phyloP scores from a whole-genome alignment of 148 eudicot genomes.

The Limonium bicolor region DNA sequence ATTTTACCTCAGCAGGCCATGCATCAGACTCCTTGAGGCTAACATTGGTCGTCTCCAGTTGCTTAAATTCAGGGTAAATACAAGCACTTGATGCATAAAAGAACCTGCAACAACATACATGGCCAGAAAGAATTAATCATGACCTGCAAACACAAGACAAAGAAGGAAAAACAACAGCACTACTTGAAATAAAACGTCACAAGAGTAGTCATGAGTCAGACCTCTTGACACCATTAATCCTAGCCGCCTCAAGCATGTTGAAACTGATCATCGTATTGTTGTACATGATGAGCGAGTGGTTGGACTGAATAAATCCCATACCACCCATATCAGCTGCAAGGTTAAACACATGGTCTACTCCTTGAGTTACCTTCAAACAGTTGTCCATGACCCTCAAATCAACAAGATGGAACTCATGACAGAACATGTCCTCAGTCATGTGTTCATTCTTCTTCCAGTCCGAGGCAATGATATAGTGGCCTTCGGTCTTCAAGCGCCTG shows the following conservation, averaged over 20 bases:
- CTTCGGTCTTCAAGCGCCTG: slow-evolving; percentile 36
- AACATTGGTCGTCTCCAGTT: slow-evolving; percentile 35
- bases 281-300: slow-evolving; percentile 42
- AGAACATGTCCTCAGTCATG: slow-evolving; percentile 49
- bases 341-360: slow-evolving; percentile 43
- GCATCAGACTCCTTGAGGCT: slow-evolving; percentile 48
- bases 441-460: slow-evolving; percentile 58
- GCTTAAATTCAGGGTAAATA: slow-evolving; percentile 49
- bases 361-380: slow-evolving; percentile 36
- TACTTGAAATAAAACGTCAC: too few relatives aligned
- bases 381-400: slow-evolving; percentile 53
- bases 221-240: slow-evolving; percentile 43
- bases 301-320: slow-evolving; percentile 46
- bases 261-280: slow-evolving; percentile 51
- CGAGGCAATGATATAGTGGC: slow-evolving; percentile 41
- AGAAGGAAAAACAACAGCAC: background rate
- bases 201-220: slow-evolving; percentile 6
- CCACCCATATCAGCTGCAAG: slow-evolving; percentile 59
- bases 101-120: slow-evolving; percentile 18
- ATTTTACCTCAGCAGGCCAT: slow-evolving; percentile 41
- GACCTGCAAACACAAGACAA: background rate
- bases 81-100: slow-evolving; percentile 54
- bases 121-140: background rate
- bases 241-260: slow-evolving; percentile 48
- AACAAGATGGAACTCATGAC: slow-evolving; percentile 42